Conservation (phyloP, 1,284 basidiomycete genomes). For the Wolfiporia cocos region DNA sequence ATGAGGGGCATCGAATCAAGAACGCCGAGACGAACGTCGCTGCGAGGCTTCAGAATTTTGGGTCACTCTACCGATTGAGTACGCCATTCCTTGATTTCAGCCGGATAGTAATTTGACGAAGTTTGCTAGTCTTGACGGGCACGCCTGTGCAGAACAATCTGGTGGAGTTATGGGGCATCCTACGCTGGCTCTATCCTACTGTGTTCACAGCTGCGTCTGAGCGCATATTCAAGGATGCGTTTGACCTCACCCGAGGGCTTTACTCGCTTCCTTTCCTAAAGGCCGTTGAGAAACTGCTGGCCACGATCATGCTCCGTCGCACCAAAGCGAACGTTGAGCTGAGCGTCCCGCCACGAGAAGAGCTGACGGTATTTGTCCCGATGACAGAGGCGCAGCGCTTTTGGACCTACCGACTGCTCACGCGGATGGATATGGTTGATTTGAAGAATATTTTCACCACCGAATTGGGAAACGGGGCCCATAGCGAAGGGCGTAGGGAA, state of each 20-base stretch:
- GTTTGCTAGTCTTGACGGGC: conserved; percentile 45
- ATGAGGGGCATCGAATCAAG: conserved; percentile 61
- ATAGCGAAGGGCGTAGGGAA: conserved; percentile 31
- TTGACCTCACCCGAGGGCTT: conserved; percentile 41
- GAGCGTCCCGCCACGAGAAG: conserved; percentile 48
- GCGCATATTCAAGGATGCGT: conserved; percentile 42
- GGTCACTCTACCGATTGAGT: conserved; percentile 48
- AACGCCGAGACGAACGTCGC: conserved; percentile 42
- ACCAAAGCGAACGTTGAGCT: conserved; percentile 48
- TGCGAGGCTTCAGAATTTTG: conserved; percentile 37
- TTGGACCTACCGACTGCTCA: conserved; percentile 54
- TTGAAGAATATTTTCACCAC: conserved; percentile 41
- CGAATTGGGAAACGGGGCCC: conserved; percentile 24
- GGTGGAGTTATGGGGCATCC: conserved; percentile 48
- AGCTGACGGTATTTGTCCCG: conserved; percentile 49
- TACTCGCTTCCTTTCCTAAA: conserved; percentile 45
- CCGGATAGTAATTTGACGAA: neutral
- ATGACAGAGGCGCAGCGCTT: conserved; percentile 55
- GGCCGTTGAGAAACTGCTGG: conserved; percentile 40
- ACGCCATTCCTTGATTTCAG: conserved; percentile 9
- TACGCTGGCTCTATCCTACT: conserved; percentile 50
- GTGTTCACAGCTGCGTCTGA: conserved; percentile 46
- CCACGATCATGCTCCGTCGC: conserved; percentile 51
- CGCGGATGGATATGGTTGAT: conserved; percentile 41
- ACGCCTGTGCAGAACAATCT: conserved; percentile 63